A percentile compares a stretch with the other conserved stretches of the same genome.
phyloP scores from a whole-genome alignment of 441 rosid genomes.

The Macaranga tanarius region DNA sequence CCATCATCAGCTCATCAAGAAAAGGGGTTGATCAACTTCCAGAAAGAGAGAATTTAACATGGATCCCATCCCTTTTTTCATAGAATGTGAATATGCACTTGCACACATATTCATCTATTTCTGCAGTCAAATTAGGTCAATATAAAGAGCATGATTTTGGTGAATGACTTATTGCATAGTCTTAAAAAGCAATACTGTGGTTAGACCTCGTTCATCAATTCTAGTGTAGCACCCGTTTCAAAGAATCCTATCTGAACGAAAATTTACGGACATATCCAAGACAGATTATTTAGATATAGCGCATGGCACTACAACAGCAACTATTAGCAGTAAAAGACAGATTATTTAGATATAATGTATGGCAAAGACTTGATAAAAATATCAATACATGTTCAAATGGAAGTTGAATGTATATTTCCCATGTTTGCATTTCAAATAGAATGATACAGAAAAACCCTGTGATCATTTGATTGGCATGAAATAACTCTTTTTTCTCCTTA shows the following conservation, averaged over 20 bases:
- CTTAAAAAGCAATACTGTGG: neutral
- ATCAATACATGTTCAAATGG: neutral
- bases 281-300: neutral
- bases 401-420: neutral
- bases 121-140: neutral
- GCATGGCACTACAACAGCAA: neutral
- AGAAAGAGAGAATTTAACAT: neutral
- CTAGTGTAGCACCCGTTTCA: neutral
- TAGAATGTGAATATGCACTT: neutral
- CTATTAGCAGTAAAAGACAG: neutral
- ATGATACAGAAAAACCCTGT: neutral
- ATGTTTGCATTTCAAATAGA: slow-evolving; percentile 1
- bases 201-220: neutral
- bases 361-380: neutral
- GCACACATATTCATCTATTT: neutral
- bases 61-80: neutral
- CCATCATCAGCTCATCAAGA: neutral
- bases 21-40: neutral
- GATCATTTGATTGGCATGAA: neutral
- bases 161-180: neutral
- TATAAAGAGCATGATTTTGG: neutral
- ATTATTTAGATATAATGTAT: neutral
- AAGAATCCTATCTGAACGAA: neutral
- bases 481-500: neutral
- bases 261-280: neutral